A percentile compares a stretch with the other conserved stretches of the same genome.
Conservation (phyloP, 2,329 filamentous ascomycete species). For the Pestalotiopsis sp. region DNA sequence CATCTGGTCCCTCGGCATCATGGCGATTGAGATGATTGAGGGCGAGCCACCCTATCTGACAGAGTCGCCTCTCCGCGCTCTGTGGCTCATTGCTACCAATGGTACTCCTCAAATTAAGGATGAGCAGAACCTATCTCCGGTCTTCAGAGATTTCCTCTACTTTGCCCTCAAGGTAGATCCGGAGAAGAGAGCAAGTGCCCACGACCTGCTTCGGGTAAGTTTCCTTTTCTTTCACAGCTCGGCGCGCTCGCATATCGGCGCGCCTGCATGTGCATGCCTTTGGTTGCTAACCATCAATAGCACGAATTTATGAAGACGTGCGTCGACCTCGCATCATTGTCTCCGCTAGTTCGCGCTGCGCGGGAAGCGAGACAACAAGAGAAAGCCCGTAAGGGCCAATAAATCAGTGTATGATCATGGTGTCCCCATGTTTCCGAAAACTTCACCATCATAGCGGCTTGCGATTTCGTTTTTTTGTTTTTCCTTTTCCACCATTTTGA, state of each 20-base stretch:
- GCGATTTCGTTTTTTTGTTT: slow-evolving; percentile 15
- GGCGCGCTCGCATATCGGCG: neutral
- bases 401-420: slow-evolving; percentile 13
- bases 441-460: slow-evolving; percentile 13
- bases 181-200: slow-evolving; percentile 92
- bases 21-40: slow-evolving; percentile 99
- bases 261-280: neutral
- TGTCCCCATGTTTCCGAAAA: slow-evolving; percentile 1
- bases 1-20: slow-evolving; percentile 98
- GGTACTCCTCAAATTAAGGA: slow-evolving; percentile 96
- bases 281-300: slow-evolving; percentile 41
- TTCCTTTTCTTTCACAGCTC: slow-evolving; percentile 14
- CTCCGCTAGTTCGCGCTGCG: slow-evolving; percentile 85
- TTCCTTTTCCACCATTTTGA: slow-evolving; percentile 7
- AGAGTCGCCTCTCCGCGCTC: slow-evolving; percentile 86
- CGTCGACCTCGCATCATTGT: slow-evolving; percentile 74
- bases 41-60: slow-evolving; percentile 96
- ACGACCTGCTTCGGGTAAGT: slow-evolving; percentile 88
- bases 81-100: slow-evolving; percentile 96
- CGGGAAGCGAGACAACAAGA: slow-evolving; percentile 85
- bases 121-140: slow-evolving; percentile 75
- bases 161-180: slow-evolving; percentile 96
- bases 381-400: slow-evolving; percentile 69
- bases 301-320: slow-evolving; percentile 81
- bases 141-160: slow-evolving; percentile 90